Conservation (phyloP, 805 yeast species). For the Wickerhamomyces xylosicus region DNA sequence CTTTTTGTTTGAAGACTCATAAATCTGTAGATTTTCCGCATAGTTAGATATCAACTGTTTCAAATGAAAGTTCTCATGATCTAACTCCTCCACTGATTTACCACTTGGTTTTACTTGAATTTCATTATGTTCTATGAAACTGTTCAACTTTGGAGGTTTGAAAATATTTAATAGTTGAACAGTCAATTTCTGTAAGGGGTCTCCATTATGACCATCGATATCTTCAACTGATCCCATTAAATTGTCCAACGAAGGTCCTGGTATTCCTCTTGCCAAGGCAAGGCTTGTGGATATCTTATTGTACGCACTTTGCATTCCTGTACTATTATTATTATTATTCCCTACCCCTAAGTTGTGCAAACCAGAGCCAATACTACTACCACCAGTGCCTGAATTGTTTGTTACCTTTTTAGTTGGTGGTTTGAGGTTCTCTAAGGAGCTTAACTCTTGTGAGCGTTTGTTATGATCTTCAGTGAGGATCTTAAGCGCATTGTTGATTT, state of each 20-base stretch:
- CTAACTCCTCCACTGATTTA: slow-evolving; percentile 19
- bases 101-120: slow-evolving; percentile 9
- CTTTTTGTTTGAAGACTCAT: slow-evolving; percentile 16
- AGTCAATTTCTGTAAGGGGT: slow-evolving; percentile 16
- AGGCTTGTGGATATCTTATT: slow-evolving; percentile 5
- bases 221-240: slow-evolving; percentile 2
- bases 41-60: slow-evolving; percentile 13
- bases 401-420: background rate
- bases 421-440: slow-evolving; percentile 3
- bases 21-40: slow-evolving; percentile 14
- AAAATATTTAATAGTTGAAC: slow-evolving; percentile 13
- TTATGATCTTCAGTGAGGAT: slow-evolving; percentile 21
- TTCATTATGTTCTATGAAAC: background rate
- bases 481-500: slow-evolving; percentile 20
- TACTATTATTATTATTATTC: background rate
- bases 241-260: slow-evolving; percentile 1
- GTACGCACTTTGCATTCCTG: slow-evolving; percentile 1
- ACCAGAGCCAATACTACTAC: background rate
- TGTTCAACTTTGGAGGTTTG: slow-evolving; percentile 10
- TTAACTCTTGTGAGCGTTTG: slow-evolving; percentile 22
- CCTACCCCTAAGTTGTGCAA: background rate
- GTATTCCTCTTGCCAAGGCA: slow-evolving; percentile 9
- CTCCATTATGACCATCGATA: slow-evolving; percentile 5
- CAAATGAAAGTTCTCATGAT: slow-evolving; percentile 20
- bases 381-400: slow-evolving; percentile 1